Evolutionary conservation across 2,329 filamentous ascomycete species (phyloP), one percentile per base, ranked within the genome.

Genomic region (Neofusicoccum sp.): DNA sequence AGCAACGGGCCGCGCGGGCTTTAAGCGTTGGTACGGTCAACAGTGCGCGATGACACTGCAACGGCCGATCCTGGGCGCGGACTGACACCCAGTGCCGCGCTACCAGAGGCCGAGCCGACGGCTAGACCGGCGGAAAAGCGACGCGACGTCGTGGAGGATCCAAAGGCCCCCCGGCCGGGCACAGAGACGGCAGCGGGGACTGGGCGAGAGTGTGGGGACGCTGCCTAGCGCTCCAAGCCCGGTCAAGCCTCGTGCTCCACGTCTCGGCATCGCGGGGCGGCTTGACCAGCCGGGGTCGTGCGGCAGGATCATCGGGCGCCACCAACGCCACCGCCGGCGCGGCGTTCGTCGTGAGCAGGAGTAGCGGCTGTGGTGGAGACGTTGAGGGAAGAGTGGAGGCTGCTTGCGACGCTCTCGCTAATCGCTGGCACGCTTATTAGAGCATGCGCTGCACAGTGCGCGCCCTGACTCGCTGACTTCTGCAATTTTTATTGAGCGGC

Each of bases 241-340:
- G 8, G 28, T 45, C 39, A 58, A 58, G 54, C 54, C 12, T 58
- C 34, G 45, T 39, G 31, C 54, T 43, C 54, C 54, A 36, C 54
- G 54, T 58, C 54, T 58, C 54, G 41, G 54, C 54, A 56, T 45
- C 54, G 54, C 54, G 54, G 52, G 54, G 54, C 39, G 52, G 52
- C 36, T 34, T 22, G 29, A 22, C 43, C 49, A 39, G 49, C 48
- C 31, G 47, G 22, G 22, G 22, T 22, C 2, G 22, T 4, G 16
- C 34, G 49, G 33, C n/a, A 29, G 54, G 54, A 47, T 44, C 41
- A 36, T 22, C 39, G 39, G 0, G 54, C 54, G 54, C 54, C 54
- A 45, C 54, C 29, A 5, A 36, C 41, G 41, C 41, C 41, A 31
- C 7, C 14, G 28, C 45, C 8, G 28, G 7, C 16, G 9, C 16